Conservation (phyloP, 2,329 filamentous ascomycete species). For the Boeremia lycopersici region DNA sequence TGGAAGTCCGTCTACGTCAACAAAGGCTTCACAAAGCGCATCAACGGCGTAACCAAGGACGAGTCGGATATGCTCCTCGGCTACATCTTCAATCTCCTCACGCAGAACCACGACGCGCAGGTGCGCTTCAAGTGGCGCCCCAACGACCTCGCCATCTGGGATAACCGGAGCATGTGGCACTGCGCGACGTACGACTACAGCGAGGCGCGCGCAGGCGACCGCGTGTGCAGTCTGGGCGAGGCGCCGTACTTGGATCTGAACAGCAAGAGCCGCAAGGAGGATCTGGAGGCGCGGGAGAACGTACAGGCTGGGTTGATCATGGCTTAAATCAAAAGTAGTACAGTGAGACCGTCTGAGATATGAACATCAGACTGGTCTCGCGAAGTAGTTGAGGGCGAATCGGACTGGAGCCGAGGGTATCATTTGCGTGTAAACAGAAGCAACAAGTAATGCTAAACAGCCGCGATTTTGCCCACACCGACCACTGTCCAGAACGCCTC, state of each 20-base stretch:
- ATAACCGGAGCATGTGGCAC: constrained; percentile 66
- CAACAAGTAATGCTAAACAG: constrained; percentile 11
- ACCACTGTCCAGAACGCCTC: constrained; percentile 96
- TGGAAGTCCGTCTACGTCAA: constrained; percentile 59
- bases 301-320: constrained; percentile 7
- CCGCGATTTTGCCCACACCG: constrained; percentile 78
- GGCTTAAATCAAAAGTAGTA: background rate
- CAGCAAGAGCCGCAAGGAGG: constrained; percentile 55
- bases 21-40: constrained; percentile 42
- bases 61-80: constrained; percentile 54
- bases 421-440: constrained; percentile 4
- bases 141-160: constrained; percentile 64
- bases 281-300: constrained; percentile 30
- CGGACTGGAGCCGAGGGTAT: constrained; percentile 5
- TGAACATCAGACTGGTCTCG: no score
- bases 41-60: constrained; percentile 54
- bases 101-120: constrained; percentile 59
- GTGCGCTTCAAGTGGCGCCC: constrained; percentile 56
- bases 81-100: constrained; percentile 52
- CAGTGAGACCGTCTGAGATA: background rate
- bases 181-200: constrained; percentile 68
- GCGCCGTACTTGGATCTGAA: constrained; percentile 62
- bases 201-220: constrained; percentile 56
- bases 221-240: constrained; percentile 61
- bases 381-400: background rate